These are phyloP conservation scores for Salvia sclarea DNA, from an alignment of 305 asterid genomes.

Conservation along the genomic window DNA sequence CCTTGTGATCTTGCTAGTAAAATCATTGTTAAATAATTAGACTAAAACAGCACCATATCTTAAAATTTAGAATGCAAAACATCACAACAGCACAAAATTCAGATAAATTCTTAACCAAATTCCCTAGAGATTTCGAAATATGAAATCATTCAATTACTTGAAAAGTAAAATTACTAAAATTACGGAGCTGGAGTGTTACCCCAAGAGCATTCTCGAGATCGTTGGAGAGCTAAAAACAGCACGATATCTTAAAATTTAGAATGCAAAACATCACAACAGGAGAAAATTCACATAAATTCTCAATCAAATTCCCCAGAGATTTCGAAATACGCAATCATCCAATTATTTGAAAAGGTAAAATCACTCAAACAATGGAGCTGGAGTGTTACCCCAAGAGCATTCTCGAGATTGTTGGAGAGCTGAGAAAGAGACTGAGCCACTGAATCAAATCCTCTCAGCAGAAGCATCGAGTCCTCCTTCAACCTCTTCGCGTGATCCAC, in stretches of 20 bases:
- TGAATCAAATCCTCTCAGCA: conserved; percentile 89
- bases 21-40: background rate
- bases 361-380: background rate
- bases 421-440: conserved; percentile 77
- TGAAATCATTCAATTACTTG: background rate
- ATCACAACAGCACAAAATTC: background rate
- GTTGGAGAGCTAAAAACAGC: conserved; percentile 52
- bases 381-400: conserved; percentile 71
- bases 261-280: background rate
- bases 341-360: no score
- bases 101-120: background rate
- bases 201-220: conserved; percentile 79
- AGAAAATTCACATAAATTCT: background rate
- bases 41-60: background rate
- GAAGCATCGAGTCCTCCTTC: conserved; percentile 86
- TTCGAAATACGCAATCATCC: background rate
- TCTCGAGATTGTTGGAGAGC: conserved; percentile 73
- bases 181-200: conserved; percentile 40
- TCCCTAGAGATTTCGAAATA: conserved; percentile 9
- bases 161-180: no score
- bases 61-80: background rate
- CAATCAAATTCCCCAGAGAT: conserved; percentile 1
- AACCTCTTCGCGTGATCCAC: conserved; percentile 44
- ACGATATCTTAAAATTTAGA: background rate
- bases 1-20: background rate